A percentile compares a stretch with the other conserved stretches of the same genome.
Evolutionary conservation across 192 early-diverging fungal species (phyloP).

Genomic region (Kickxella alabastrina): DNA sequence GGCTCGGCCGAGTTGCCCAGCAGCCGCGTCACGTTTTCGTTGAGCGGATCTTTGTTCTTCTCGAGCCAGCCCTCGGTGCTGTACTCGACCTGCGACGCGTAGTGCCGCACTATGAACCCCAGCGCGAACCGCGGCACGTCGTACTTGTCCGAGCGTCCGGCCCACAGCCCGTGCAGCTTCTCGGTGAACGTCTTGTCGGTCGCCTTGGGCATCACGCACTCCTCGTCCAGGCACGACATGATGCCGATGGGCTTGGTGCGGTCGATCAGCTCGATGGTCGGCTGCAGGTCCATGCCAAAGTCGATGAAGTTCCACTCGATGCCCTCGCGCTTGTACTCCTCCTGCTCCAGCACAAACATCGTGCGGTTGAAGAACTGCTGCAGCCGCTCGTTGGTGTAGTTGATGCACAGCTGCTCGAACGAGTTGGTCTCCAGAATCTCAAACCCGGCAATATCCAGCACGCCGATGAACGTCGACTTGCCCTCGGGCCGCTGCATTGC

Average conservation of each 20-base stretch:
- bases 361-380: constrained; percentile 99
- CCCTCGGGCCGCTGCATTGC: constrained; percentile 59
- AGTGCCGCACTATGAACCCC: constrained; percentile 89
- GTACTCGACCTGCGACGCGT: constrained; percentile 96
- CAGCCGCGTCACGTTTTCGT: constrained; percentile 87
- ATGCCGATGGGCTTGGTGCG: constrained; percentile 96
- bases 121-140: constrained; percentile 79
- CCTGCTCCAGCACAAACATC: constrained; percentile 98
- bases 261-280: constrained; percentile 98
- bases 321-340: constrained; percentile 93
- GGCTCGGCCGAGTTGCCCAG: constrained; percentile 77
- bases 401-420: constrained; percentile 99
- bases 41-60: constrained; percentile 98
- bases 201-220: constrained; percentile 96
- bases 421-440: constrained; percentile 98
- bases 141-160: constrained; percentile 83
- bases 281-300: constrained; percentile 95
- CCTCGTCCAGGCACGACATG: constrained; percentile 93
- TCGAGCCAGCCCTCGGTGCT: constrained; percentile 87
- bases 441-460: constrained; percentile 98
- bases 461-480: constrained; percentile 89
- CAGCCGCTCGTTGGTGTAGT: constrained; percentile 97
- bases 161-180: constrained; percentile 88
- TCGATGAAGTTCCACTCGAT: constrained; percentile 99
- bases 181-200: constrained; percentile 93